Percentiles rank a stretch among this genome's conserved stretches.
These are phyloP conservation scores for Primulina tabacum DNA, from an alignment of 257 asterid genomes.

Conservation along the genomic window DNA sequence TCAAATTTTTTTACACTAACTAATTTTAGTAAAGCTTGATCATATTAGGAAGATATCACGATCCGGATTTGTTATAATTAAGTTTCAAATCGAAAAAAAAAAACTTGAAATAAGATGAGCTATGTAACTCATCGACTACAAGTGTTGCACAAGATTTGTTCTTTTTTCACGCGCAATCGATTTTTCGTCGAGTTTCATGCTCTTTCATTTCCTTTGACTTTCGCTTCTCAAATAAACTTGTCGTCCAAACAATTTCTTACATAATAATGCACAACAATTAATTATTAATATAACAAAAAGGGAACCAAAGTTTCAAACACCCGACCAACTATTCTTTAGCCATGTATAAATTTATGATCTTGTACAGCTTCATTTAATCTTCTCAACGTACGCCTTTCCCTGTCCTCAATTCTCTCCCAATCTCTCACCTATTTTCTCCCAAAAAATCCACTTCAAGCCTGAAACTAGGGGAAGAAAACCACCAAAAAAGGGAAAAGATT, in stretches of 20 bases:
- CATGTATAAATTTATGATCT: slow-evolving; percentile 24
- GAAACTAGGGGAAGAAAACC: neutral
- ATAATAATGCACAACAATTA: slow-evolving; percentile 12
- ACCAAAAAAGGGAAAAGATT: neutral
- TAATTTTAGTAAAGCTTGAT: too few species aligned
- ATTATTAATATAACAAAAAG: neutral
- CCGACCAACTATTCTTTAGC: slow-evolving; percentile 9
- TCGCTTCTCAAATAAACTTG: neutral
- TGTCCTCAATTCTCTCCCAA: slow-evolving; percentile 7
- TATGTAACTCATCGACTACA: too few species aligned
- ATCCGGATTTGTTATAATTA: too few species aligned
- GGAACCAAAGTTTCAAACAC: slow-evolving; percentile 9
- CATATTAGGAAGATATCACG: too few species aligned
- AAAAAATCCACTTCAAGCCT: neutral
- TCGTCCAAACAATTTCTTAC: neutral
- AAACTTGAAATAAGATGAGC: too few species aligned
- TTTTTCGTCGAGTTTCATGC: slow-evolving; percentile 22
- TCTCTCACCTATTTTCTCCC: neutral
- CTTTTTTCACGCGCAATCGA: slow-evolving; percentile 4
- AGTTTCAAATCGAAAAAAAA: too few species aligned
- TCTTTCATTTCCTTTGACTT: neutral
- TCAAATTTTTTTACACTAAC: too few species aligned
- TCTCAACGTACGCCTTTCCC: neutral
- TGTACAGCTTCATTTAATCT: slow-evolving; percentile 20
- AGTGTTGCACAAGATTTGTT: too few species aligned